Conservation (phyloP, 2,329 filamentous ascomycete genomes). For the Aspergillus chevalieri region DNA sequence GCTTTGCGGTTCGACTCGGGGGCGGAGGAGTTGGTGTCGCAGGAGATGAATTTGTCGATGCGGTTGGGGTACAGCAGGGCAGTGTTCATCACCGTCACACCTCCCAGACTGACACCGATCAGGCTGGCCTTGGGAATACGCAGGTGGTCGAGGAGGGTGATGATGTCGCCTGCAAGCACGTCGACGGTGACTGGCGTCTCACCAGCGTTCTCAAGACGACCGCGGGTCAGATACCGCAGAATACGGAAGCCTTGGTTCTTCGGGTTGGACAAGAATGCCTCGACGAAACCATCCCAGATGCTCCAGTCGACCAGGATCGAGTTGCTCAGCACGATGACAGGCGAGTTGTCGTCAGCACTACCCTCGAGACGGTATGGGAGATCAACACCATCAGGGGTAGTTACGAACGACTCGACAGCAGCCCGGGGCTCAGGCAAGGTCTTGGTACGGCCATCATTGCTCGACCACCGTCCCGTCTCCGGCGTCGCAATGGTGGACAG, state of each 20-base stretch:
- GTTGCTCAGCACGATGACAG: conserved; percentile 70
- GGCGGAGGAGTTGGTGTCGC: conserved; percentile 70
- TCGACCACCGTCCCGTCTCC: conserved; percentile 47
- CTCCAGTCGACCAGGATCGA: conserved; percentile 69
- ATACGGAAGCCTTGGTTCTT: conserved; percentile 60
- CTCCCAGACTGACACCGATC: conserved; percentile 74
- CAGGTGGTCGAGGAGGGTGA: conserved; percentile 60
- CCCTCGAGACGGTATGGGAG: conserved; percentile 74
- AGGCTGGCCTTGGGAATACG: conserved; percentile 63
- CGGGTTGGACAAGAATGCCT: conserved; percentile 49
- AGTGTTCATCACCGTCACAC: conserved; percentile 68
- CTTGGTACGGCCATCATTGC: conserved; percentile 50
- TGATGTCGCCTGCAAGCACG: conserved; percentile 62
- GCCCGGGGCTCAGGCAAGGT: conserved; percentile 47
- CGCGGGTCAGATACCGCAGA: conserved; percentile 71
- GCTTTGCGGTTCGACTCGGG: conserved; percentile 69
- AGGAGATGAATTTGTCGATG: conserved; percentile 60
- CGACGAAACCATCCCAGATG: conserved; percentile 75
- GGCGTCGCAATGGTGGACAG: conserved; percentile 50
- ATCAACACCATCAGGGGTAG: conserved; percentile 59
- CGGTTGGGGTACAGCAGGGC: conserved; percentile 60
- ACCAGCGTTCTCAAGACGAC: conserved; percentile 47
- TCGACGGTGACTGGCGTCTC: conserved; percentile 53
- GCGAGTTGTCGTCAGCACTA: conserved; percentile 58
- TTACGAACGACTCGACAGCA: conserved; percentile 61